phyloP scores from a whole-genome alignment of 179 eudicot genomes.

The Silene coronaria region DNA sequence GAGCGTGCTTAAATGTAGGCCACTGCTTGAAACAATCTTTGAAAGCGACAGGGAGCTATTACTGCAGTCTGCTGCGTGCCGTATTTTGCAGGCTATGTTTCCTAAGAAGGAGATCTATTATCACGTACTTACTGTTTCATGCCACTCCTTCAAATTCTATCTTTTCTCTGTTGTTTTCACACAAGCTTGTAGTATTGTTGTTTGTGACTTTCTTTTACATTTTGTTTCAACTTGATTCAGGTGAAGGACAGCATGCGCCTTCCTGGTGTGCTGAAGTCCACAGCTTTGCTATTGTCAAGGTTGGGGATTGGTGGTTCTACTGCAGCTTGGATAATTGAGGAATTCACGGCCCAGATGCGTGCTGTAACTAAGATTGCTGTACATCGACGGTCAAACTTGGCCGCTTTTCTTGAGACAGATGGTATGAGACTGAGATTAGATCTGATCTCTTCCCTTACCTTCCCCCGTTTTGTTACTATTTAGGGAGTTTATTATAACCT shows the following conservation, averaged over 20 bases:
- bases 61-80: conserved; percentile 86
- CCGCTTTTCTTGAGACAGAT: conserved; percentile 73
- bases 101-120: conserved; percentile 77
- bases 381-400: conserved; percentile 84
- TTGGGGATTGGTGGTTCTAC: conserved; percentile 76
- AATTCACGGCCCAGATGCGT: conserved; percentile 95
- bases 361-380: conserved; percentile 95
- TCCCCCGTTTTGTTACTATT: background rate
- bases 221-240: conserved; percentile 33
- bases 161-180: conserved; percentile 12
- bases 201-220: background rate
- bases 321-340: conserved; percentile 85
- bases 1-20: conserved; percentile 65
- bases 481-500: background rate
- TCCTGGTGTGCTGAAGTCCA: conserved; percentile 82
- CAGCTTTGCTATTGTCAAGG: conserved; percentile 62
- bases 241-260: conserved; percentile 95
- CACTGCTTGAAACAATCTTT: conserved; percentile 70
- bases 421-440: conserved; percentile 40
- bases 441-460: background rate
- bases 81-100: conserved; percentile 81
- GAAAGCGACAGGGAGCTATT: conserved; percentile 91
- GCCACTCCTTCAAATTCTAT: conserved; percentile 8
- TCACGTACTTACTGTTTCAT: conserved; percentile 42
- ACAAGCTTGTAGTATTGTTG: background rate